Base-by-base conservation (phyloP, 2,329 filamentous ascomycete genomes). In the Fusarium haematococcum region DNA sequence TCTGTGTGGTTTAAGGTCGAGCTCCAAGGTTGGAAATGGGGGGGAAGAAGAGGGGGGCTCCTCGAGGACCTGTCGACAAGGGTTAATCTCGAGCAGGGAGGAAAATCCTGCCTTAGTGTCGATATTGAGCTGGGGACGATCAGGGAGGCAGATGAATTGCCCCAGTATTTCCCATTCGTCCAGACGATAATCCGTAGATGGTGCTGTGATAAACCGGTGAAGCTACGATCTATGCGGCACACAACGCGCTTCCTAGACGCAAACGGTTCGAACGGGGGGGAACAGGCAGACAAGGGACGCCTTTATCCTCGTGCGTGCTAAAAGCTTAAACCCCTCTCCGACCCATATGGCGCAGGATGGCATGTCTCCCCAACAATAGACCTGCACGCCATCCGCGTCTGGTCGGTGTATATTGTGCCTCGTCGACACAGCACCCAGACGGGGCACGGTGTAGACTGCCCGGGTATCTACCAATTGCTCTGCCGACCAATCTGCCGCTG, bases 401-500 rank as follows among this genome's bases (percentile, higher is more conserved):
- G 33, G 45, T 74, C 45, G 61, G 71, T 54, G 71, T 75, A 58
- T 71, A 32, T 58, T 61, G 39, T 60, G 32, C 63, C 33, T 61
- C 43, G 35, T 63, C 35, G 54, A 37, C 18, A 25, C 45, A 50
- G 45, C 45, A 50, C 43, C 43, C 20, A 48, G 20, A 14, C 6
- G 23, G 8, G 16, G 25, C 37, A 25, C 25, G n/a, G 11, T 9
- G 16, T n/a, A 30, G 23, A 16, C 30, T 32, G 60, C 59, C 64
- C n/a, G 43, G 9, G 8, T 20, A 62, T n/a, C 39, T 58, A 63
- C 63, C 65, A 30, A 37, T 52, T 35, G 16, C 27, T 64, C 61
- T 37, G 48, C 39, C 48, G 59, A 73, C 62, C 25, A 70, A 43
- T 57, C 69, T 63, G 60, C 71, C 68, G 71, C 74, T 64, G 71